Evolutionary conservation across 768 basidiomycete genomes (phyloP).

Genomic region (Gautieria morchelliformis): DNA sequence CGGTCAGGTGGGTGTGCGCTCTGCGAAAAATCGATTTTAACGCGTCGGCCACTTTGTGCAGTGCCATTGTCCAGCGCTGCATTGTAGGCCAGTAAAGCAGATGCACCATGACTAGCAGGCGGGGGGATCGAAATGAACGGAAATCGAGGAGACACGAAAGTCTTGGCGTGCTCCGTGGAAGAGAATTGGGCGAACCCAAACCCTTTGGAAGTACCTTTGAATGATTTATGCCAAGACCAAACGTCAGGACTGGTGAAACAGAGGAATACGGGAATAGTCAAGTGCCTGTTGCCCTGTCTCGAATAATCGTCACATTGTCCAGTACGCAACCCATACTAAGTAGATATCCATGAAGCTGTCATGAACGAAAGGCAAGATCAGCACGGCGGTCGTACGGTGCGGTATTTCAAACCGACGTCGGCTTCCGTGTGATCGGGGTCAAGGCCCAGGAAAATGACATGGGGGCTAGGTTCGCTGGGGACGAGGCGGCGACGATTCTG

Average conservation of each 20-base stretch:
- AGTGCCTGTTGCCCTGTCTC: conserved; percentile 95
- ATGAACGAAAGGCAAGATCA: conserved; percentile 19
- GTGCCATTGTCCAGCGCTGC: conserved; percentile 63
- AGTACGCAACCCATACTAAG: conserved; percentile 61
- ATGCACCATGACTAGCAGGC: conserved; percentile 77
- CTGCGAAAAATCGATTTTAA: conserved; percentile 95
- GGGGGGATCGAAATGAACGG: conserved; percentile 92
- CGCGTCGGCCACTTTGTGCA: conserved; percentile 70
- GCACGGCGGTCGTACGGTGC: conserved; percentile 21
- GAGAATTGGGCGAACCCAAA: conserved; percentile 97
- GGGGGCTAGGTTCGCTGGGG: conserved; percentile 80
- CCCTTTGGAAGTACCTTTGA: conserved; percentile 83
- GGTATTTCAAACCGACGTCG: conserved; percentile 55
- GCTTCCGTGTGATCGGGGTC: conserved; percentile 89
- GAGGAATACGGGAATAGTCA: conserved; percentile 68
- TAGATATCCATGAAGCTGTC: conserved; percentile 74
- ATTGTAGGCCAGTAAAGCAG: conserved; percentile 61
- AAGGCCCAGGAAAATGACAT: conserved; percentile 92
- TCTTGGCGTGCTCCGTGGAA: conserved; percentile 74
- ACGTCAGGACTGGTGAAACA: conserved; percentile 63
- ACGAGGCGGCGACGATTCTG: conserved; percentile 51
- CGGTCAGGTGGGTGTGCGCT: conserved; percentile 66
- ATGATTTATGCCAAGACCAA: conserved; percentile 50
- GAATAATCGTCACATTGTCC: conserved; percentile 89
- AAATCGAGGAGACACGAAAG: conserved; percentile 84